Evolutionary conservation across 148 eudicot species (phyloP).

Genomic region (Limonium bicolor): DNA sequence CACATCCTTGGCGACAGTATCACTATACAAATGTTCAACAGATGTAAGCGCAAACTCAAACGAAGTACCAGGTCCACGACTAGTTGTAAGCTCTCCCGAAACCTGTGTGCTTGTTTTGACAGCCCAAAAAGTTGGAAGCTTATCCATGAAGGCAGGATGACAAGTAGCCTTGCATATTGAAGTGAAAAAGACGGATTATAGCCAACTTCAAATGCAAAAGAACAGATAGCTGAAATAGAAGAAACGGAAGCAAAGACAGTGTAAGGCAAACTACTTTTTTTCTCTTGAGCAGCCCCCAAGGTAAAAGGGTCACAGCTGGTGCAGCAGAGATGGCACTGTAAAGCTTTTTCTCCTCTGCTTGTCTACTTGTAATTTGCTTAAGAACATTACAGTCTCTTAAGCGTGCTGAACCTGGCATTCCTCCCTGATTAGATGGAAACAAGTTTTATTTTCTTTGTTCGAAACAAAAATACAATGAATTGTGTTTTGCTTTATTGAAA

Average conservation of each 20-base stretch:
- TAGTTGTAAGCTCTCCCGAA: slow-evolving; percentile 83
- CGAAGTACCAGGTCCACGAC: slow-evolving; percentile 94
- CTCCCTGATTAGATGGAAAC: no score
- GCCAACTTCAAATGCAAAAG: no score
- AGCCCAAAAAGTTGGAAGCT: slow-evolving; percentile 63
- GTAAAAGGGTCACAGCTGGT: slow-evolving; percentile 88
- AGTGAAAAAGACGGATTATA: no score
- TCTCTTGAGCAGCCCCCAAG: slow-evolving; percentile 83
- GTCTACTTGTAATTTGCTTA: slow-evolving; percentile 54
- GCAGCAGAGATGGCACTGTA: slow-evolving; percentile 95
- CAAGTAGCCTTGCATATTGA: slow-evolving; percentile 67
- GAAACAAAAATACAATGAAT: neutral
- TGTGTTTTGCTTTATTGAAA: no score
- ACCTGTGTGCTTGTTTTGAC: slow-evolving; percentile 72
- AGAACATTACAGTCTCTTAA: slow-evolving; percentile 73
- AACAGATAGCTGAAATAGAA: slow-evolving; percentile 2
- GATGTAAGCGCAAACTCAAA: slow-evolving; percentile 66
- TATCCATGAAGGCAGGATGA: slow-evolving; percentile 88
- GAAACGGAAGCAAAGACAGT: slow-evolving; percentile 1
- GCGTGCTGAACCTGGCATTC: slow-evolving; percentile 95
- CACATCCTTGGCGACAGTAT: slow-evolving; percentile 41
- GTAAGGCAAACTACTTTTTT: slow-evolving; percentile 33
- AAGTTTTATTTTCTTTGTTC: neutral
- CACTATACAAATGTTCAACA: slow-evolving; percentile 69
- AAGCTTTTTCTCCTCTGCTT: slow-evolving; percentile 65